Percentiles rank a stretch among this genome's conserved stretches.
phyloP scores from a whole-genome alignment of 2,329 filamentous ascomycete genomes.

The Sarocladium brachiariae region DNA sequence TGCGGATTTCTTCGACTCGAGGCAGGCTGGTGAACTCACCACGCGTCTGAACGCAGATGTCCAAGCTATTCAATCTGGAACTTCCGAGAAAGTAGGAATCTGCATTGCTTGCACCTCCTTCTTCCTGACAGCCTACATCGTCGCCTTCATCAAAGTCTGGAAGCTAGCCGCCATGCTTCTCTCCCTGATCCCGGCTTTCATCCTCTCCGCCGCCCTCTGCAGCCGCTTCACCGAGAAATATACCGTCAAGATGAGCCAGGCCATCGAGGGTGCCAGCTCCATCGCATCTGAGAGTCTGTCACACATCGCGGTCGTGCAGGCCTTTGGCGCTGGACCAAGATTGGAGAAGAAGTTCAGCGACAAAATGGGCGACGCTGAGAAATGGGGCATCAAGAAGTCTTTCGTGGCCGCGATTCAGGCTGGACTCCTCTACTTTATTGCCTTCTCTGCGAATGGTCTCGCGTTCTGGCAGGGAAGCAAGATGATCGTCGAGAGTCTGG shows the following conservation, averaged over 20 bases:
- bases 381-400: slow-evolving; percentile 11
- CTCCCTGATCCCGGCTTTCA: slow-evolving; percentile 11
- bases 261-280: slow-evolving; percentile 35
- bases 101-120: slow-evolving; percentile 25
- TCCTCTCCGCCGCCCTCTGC: slow-evolving; percentile 15
- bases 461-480: slow-evolving; percentile 25
- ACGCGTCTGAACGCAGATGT: slow-evolving; percentile 33
- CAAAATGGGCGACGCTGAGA: slow-evolving; percentile 12
- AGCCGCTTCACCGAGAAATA: slow-evolving; percentile 18
- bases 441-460: slow-evolving; percentile 14
- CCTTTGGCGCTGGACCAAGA: slow-evolving; percentile 13
- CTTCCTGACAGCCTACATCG: slow-evolving; percentile 25
- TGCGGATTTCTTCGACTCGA: slow-evolving; percentile 36
- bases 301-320: slow-evolving; percentile 13
- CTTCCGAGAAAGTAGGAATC: slow-evolving; percentile 25
- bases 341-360: slow-evolving; percentile 12
- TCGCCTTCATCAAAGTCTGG: slow-evolving; percentile 27
- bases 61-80: slow-evolving; percentile 27
- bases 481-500: slow-evolving; percentile 23
- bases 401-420: slow-evolving; percentile 10
- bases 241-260: slow-evolving; percentile 18
- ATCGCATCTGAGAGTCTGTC: slow-evolving; percentile 21
- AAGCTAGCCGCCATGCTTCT: slow-evolving; percentile 27
- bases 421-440: slow-evolving; percentile 28
- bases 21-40: slow-evolving; percentile 27